Evolutionary conservation across 2,329 filamentous ascomycete species (phyloP).

Genomic region (Aspergillus thermomutatus): DNA sequence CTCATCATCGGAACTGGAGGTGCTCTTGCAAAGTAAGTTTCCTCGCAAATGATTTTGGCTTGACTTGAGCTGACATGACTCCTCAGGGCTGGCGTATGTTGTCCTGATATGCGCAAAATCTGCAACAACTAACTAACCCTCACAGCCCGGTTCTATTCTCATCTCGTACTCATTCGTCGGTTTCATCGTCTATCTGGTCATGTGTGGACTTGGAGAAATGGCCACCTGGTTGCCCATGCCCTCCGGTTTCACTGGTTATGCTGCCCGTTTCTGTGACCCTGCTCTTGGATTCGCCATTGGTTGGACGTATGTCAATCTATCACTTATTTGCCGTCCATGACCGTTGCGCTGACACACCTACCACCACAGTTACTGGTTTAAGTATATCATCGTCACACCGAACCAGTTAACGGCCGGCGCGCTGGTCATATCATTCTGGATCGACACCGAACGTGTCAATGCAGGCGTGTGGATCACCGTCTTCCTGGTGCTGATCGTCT

Average conservation of each 20-base stretch:
- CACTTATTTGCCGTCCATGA: background rate
- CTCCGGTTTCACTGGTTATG: constrained; percentile 78
- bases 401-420: constrained; percentile 81
- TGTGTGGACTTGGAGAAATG: constrained; percentile 81
- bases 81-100: constrained; percentile 36
- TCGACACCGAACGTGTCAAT: constrained; percentile 62
- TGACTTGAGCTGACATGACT: constrained; percentile 10
- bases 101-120: background rate
- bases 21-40: constrained; percentile 34
- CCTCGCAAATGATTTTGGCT: background rate
- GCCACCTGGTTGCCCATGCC: constrained; percentile 75
- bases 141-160: constrained; percentile 39
- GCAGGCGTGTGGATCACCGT: constrained; percentile 76
- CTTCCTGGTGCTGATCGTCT: constrained; percentile 60
- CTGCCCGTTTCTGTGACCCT: constrained; percentile 73
- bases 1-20: constrained; percentile 41
- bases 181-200: constrained; percentile 71
- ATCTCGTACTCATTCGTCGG: constrained; percentile 45
- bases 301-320: constrained; percentile 53
- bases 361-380: constrained; percentile 55
- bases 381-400: constrained; percentile 80
- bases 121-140: constrained; percentile 6
- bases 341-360: constrained; percentile 11
- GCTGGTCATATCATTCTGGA: constrained; percentile 76
- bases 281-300: constrained; percentile 76